phyloP scores from a whole-genome alignment of 495 filamentous ascomycete species.

The Penicillium odoratum region DNA sequence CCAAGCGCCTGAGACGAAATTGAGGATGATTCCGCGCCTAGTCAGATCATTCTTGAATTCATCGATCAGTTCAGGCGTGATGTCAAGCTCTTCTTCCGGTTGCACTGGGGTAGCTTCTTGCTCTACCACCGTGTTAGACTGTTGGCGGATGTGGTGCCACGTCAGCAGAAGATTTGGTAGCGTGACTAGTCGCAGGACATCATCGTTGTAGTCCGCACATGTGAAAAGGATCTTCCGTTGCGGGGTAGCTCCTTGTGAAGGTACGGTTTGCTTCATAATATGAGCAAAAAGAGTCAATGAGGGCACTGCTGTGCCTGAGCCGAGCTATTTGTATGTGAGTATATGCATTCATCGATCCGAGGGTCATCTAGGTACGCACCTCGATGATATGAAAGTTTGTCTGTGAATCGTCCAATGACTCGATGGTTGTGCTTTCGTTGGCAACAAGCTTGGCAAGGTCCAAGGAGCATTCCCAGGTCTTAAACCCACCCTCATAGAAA shows the following conservation, averaged over 20 bases:
- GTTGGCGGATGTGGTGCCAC: constrained; percentile 55
- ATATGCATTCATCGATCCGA: background rate
- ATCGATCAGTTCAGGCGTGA: constrained; percentile 61
- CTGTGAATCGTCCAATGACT: constrained; percentile 28
- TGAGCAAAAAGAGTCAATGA: constrained; percentile 74
- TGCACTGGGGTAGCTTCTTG: constrained; percentile 4
- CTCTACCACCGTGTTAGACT: constrained; percentile 19
- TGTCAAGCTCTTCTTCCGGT: constrained; percentile 69
- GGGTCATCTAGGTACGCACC: constrained; percentile 43
- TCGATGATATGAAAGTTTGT: constrained; percentile 66
- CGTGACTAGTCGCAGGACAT: constrained; percentile 82
- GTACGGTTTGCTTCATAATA: constrained; percentile 48
- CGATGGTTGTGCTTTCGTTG: constrained; percentile 15
- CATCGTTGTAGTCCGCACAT: constrained; percentile 86
- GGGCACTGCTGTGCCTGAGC: constrained; percentile 88
- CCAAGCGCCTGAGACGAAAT: constrained; percentile 85
- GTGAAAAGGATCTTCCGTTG: constrained; percentile 57
- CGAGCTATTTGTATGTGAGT: constrained; percentile 56
- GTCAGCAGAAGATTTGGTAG: constrained; percentile 84
- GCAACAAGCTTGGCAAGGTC: constrained; percentile 71
- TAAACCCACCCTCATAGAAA: constrained; percentile 97
- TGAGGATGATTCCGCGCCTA: constrained; percentile 57
- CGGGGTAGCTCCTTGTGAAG: constrained; percentile 14
- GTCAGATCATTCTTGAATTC: constrained; percentile 62
- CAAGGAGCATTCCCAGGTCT: constrained; percentile 95